Conservation (phyloP, 345 rosid genomes). For the Cardamine chenopodiifolia region DNA sequence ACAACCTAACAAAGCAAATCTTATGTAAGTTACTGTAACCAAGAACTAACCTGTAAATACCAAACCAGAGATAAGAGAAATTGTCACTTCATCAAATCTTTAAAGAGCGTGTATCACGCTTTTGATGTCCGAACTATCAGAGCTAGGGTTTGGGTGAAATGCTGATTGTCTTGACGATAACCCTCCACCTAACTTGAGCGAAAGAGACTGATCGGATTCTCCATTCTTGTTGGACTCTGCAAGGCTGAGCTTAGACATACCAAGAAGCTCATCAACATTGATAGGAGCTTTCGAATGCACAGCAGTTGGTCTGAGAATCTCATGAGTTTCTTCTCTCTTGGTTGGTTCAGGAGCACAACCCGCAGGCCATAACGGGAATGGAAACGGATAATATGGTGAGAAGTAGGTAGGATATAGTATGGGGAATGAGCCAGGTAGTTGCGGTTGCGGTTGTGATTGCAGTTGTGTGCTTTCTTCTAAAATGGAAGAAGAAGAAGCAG, state of each 20-base stretch:
- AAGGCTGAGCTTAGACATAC: conserved; percentile 86
- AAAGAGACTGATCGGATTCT: conserved; percentile 63
- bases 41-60: conserved; percentile 35
- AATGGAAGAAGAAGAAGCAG: conserved; percentile 36
- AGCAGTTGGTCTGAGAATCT: conserved; percentile 88
- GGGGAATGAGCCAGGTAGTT: conserved; percentile 58
- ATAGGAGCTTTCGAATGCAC: conserved; percentile 82
- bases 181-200: conserved; percentile 68
- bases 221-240: conserved; percentile 62
- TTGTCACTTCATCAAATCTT: conserved; percentile 3
- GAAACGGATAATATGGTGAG: conserved; percentile 71
- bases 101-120: conserved; percentile 67
- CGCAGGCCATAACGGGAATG: conserved; percentile 76
- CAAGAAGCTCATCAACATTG: conserved; percentile 86
- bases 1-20: conserved; percentile 33
- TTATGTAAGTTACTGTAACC: conserved; percentile 39
- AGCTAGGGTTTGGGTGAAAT: conserved; percentile 79
- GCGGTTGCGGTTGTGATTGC: conserved; percentile 53
- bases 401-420: conserved; percentile 72
- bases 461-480: conserved; percentile 29
- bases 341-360: conserved; percentile 52
- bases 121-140: conserved; percentile 57
- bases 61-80: conserved; percentile 27
- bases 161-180: conserved; percentile 83
- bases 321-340: conserved; percentile 54